Conservation (phyloP, 2,329 filamentous ascomycete genomes). For the Plenodomus lindquistii region DNA sequence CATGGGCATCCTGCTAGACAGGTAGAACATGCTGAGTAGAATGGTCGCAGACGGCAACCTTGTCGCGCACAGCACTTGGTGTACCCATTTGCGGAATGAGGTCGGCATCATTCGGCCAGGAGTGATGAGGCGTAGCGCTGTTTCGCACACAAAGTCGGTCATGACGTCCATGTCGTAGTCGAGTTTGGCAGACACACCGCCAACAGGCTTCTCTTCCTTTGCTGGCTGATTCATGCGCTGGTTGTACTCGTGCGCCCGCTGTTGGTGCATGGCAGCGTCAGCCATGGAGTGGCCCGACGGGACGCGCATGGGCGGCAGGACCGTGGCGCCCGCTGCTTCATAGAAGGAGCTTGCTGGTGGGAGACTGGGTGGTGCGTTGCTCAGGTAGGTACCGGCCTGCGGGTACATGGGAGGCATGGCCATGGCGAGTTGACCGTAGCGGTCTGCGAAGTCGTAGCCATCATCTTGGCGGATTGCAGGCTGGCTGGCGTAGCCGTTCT, state of each 20-base stretch:
- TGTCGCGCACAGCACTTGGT: slow-evolving; percentile 87
- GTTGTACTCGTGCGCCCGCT: slow-evolving; percentile 46
- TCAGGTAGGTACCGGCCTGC: slow-evolving; percentile 45
- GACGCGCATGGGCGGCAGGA: slow-evolving; percentile 53
- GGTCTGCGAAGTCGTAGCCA: slow-evolving; percentile 52
- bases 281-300: slow-evolving; percentile 44
- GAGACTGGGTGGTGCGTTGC: slow-evolving; percentile 41
- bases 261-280: slow-evolving; percentile 44
- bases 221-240: slow-evolving; percentile 45
- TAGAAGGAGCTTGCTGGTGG: slow-evolving; percentile 48
- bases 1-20: slow-evolving; percentile 80
- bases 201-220: slow-evolving; percentile 70
- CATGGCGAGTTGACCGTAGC: slow-evolving; percentile 50
- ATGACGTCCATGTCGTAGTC: slow-evolving; percentile 97
- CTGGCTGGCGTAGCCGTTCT: slow-evolving; percentile 49
- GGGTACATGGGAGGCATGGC: slow-evolving; percentile 47
- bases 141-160: slow-evolving; percentile 93
- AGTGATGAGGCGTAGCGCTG: slow-evolving; percentile 73
- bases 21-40: slow-evolving; percentile 84
- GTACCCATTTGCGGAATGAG: slow-evolving; percentile 88
- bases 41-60: slow-evolving; percentile 90
- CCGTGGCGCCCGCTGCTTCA: slow-evolving; percentile 50
- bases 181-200: slow-evolving; percentile 89
- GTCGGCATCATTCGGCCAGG: slow-evolving; percentile 65
- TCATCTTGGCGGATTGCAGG: slow-evolving; percentile 49